Evolutionary conservation across 1,284 basidiomycete genomes (phyloP), one percentile per base, ranked within the genome.

Genomic region (Megacollybia platyphylla): DNA sequence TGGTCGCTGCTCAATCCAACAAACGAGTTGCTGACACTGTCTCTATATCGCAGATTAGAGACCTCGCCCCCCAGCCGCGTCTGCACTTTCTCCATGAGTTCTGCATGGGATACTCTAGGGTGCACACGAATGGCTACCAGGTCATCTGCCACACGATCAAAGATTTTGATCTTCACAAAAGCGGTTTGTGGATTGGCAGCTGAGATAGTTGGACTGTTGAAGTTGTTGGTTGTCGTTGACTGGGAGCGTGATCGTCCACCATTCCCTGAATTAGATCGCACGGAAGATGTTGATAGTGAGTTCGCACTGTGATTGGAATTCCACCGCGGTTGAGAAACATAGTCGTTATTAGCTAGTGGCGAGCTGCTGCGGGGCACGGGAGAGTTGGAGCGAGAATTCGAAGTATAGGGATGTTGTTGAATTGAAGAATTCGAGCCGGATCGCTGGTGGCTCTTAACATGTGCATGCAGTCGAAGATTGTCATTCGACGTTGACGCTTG

Each of bases 111-210:
- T 27, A 97, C 91, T 30, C 73, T 76, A n/a, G 94, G 91, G 53
- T 94, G 92, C 35, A 97, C 93, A n/a, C 96, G 82, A 42, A 98
- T 90, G 2, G 96, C 94, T 48, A 98, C 90, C 41, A 98, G 68
- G 58, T 97, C 94, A 57, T 97, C 89, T 20, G 90, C 84, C 46
- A 84, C 72, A 27, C 85, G 73, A 60, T 96, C 86, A 56, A 94
- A 96, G 43, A 99, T 90, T 67, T 99, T 99, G 65, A 99, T 96
- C 67, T 97, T 97, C 52, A 97, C 75, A 62, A 92, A 94, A 30
- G 89, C 79, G 30, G 87, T 79, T 52, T 86, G 82, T 10, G 79
- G 75, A 51, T 83, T 85, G 42, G 68, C 72, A 11, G 76, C 74
- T 36, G 81, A 87, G 53, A 86, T 82, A n/a, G 77, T 68, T 7